Conservation (phyloP, 2,329 filamentous ascomycete species). For the Fusarium foetens region DNA sequence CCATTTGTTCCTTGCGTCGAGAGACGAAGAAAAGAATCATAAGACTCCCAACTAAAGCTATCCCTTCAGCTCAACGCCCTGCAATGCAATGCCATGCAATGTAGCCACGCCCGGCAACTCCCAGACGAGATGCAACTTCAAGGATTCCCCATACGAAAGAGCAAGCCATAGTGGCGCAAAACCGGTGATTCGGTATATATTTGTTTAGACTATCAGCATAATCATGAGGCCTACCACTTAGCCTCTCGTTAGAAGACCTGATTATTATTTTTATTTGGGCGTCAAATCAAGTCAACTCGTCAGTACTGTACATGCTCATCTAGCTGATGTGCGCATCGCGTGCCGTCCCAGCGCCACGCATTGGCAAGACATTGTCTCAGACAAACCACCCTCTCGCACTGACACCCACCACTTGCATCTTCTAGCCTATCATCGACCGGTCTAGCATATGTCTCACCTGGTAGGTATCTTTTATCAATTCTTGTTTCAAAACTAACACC, state of each 20-base stretch:
- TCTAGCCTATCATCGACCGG: slow-evolving; percentile 9
- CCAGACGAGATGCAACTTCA: slow-evolving; percentile 13
- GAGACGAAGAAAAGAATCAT: not conserved
- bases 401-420: slow-evolving; percentile 9
- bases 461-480: slow-evolving; percentile 10
- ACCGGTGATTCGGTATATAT: slow-evolving; percentile 1
- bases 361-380: slow-evolving; percentile 40
- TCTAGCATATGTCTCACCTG: slow-evolving; percentile 26
- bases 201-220: slow-evolving; percentile 8
- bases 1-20: not conserved
- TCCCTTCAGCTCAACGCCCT: slow-evolving; percentile 14
- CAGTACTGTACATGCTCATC: not conserved
- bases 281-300: not conserved
- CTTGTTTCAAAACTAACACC: slow-evolving; percentile 19
- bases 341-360: slow-evolving; percentile 38
- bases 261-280: not conserved
- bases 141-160: slow-evolving; percentile 12
- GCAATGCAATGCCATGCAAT: slow-evolving; percentile 4
- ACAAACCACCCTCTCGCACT: slow-evolving; percentile 28
- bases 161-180: slow-evolving; percentile 12
- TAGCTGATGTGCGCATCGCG: slow-evolving; percentile 24
- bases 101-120: slow-evolving; percentile 12
- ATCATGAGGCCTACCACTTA: slow-evolving; percentile 26
- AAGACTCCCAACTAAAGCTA: not conserved
- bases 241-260: not conserved